A percentile compares a stretch with the other conserved stretches of the same genome.
Evolutionary conservation across 306 rosid species (phyloP).

Genomic region (Quercus alba): DNA sequence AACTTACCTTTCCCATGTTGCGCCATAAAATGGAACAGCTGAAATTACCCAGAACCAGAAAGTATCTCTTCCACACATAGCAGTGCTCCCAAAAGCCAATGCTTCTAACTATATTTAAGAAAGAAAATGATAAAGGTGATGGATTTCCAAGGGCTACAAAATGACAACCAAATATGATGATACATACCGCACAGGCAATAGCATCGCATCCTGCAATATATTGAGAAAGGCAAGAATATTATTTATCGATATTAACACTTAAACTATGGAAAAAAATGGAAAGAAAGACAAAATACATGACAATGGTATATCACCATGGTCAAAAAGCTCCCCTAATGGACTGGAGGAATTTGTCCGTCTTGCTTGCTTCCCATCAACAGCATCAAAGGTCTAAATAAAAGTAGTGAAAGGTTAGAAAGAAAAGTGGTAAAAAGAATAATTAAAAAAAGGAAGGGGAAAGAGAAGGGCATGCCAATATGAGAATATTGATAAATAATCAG

Average conservation of each 20-base stretch:
- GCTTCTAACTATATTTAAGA: constrained; percentile 66
- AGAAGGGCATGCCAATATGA: too few relatives aligned
- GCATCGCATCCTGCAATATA: constrained; percentile 94
- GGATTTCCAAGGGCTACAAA: background rate
- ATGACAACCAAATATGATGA: constrained; percentile 13
- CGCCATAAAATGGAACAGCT: constrained; percentile 83
- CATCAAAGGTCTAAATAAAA: constrained; percentile 79
- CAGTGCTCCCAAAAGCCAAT: constrained; percentile 91
- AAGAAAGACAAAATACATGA: background rate
- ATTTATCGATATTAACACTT: constrained; percentile 23
- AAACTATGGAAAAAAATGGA: background rate
- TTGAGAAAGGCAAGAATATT: constrained; percentile 13
- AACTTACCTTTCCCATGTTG: constrained; percentile 99
- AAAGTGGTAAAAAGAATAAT: background rate
- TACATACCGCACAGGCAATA: constrained; percentile 92
- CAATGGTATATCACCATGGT: constrained; percentile 65
- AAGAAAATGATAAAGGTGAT: background rate
- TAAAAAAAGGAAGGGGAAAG: background rate
- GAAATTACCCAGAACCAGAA: constrained; percentile 98
- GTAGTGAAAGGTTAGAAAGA: constrained; percentile 13
- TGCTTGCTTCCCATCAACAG: constrained; percentile 99
- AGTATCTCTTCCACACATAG: constrained; percentile 81
- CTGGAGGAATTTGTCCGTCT: constrained; percentile 94
- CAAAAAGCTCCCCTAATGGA: constrained; percentile 96
- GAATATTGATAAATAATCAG: too few relatives aligned